A percentile compares a stretch with the other conserved stretches of the same genome.
Evolutionary conservation across 2,329 filamentous ascomycete genomes (phyloP).

Genomic region (Ophiostoma fasciatum): DNA sequence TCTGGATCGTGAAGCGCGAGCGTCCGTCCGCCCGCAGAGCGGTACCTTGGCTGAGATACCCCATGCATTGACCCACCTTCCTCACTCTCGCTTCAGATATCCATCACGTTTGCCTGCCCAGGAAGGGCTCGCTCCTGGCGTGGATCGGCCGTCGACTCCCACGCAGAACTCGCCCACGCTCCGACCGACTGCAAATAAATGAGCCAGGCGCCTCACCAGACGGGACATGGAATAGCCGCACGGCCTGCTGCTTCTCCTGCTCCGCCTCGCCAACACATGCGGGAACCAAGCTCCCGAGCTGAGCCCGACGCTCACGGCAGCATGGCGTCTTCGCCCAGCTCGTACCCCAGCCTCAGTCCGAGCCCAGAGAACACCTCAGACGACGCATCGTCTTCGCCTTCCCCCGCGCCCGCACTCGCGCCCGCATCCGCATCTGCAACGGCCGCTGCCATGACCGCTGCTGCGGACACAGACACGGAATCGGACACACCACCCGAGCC

Average conservation of each 20-base stretch:
- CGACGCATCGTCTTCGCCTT: neutral
- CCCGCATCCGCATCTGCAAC: too few species aligned
- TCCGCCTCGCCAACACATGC: neutral
- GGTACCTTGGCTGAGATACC: too few species aligned
- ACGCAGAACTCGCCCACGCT: neutral
- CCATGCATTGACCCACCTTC: neutral
- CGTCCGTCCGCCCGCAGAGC: too few species aligned
- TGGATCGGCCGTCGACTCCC: too few species aligned
- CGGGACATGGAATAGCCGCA: slow-evolving; percentile 4
- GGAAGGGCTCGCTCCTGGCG: too few species aligned
- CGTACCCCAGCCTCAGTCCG: slow-evolving; percentile 10
- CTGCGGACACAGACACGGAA: too few species aligned
- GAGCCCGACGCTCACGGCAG: too few species aligned
- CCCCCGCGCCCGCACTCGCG: too few species aligned
- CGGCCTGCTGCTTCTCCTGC: neutral
- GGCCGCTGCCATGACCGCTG: too few species aligned
- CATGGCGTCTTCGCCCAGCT: slow-evolving; percentile 4
- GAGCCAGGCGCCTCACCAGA: neutral
- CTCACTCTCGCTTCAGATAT: neutral
- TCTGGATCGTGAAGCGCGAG: neutral
- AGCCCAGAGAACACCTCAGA: neutral
- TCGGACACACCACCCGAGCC: too few species aligned
- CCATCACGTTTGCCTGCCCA: neutral
- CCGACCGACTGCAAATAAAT: neutral
- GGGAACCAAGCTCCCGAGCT: neutral